These are phyloP conservation scores for Pisolithus tinctorius DNA, from an alignment of 768 basidiomycete species.

Conservation along the genomic window DNA sequence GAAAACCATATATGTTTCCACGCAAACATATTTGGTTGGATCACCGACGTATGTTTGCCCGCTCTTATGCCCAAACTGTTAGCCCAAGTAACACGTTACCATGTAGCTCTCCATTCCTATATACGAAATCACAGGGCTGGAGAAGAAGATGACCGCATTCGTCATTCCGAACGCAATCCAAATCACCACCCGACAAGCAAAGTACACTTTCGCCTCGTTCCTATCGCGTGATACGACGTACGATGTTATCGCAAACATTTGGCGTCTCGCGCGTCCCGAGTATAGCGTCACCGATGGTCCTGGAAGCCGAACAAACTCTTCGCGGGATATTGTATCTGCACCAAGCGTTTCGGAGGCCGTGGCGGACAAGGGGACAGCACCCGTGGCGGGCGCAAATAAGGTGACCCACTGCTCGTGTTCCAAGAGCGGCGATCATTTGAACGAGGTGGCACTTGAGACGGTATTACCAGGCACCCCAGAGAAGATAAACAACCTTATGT, in stretches of 20 bases:
- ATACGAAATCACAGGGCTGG: slow-evolving; percentile 76
- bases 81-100: slow-evolving; percentile 5
- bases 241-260: slow-evolving; percentile 94
- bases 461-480: slow-evolving; percentile 89
- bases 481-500: slow-evolving; percentile 92
- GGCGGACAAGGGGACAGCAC: neutral
- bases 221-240: slow-evolving; percentile 92
- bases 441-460: slow-evolving; percentile 69
- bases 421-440: slow-evolving; percentile 59
- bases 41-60: slow-evolving; percentile 73
- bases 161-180: slow-evolving; percentile 97
- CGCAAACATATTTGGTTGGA: slow-evolving; percentile 99
- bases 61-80: neutral
- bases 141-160: slow-evolving; percentile 97
- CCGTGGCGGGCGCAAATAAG: slow-evolving; percentile 32
- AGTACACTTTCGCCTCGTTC: slow-evolving; percentile 96
- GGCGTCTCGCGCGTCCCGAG: slow-evolving; percentile 83
- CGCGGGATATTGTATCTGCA: slow-evolving; percentile 14
- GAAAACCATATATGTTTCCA: slow-evolving; percentile 99
- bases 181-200: slow-evolving; percentile 72
- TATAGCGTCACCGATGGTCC: slow-evolving; percentile 27
- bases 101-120: slow-evolving; percentile 80
- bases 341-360: slow-evolving; percentile 13
- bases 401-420: slow-evolving; percentile 72
- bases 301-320: slow-evolving; percentile 12